These are phyloP conservation scores for Lagenidium giganteum DNA, from an alignment of 352 stramenopile genomes.

Conservation along the genomic window DNA sequence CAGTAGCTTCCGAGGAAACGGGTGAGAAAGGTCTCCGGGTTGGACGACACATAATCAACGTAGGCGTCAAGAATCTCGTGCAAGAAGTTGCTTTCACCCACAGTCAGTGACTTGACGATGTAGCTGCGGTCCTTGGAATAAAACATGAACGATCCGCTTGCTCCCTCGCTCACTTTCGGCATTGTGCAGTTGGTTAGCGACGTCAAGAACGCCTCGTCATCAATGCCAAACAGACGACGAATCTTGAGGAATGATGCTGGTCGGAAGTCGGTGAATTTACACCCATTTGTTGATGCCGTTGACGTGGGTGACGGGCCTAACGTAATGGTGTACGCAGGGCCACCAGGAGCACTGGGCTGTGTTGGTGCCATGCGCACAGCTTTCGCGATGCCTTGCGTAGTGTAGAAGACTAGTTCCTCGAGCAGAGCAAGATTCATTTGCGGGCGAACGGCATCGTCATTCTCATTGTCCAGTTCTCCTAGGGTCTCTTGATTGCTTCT, in stretches of 20 bases:
- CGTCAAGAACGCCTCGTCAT: constrained; percentile 40
- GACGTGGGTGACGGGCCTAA: constrained; percentile 25
- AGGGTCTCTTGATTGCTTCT: not conserved
- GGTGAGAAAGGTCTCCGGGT: constrained; percentile 65
- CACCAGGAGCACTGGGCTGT: constrained; percentile 8
- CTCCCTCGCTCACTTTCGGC: constrained; percentile 73
- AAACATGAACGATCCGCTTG: constrained; percentile 80
- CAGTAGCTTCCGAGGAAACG: constrained; percentile 82
- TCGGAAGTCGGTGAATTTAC: constrained; percentile 61
- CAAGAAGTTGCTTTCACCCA: constrained; percentile 55
- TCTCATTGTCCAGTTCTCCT: constrained; percentile 22
- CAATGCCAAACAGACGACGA: constrained; percentile 46
- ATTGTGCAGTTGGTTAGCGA: constrained; percentile 64
- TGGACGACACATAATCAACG: constrained; percentile 42
- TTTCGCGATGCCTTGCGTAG: constrained; percentile 65
- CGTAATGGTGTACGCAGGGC: constrained; percentile 28
- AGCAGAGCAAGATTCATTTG: constrained; percentile 79
- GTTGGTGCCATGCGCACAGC: constrained; percentile 31
- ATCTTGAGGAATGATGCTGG: constrained; percentile 47
- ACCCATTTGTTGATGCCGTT: constrained; percentile 32
- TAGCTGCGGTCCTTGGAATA: constrained; percentile 72
- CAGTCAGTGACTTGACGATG: constrained; percentile 76
- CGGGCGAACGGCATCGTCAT: constrained; percentile 54
- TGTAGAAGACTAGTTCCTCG: constrained; percentile 75
- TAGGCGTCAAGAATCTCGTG: constrained; percentile 66